phyloP scores from a whole-genome alignment of 306 rosid genomes.

The Dicorynia guianensis region DNA sequence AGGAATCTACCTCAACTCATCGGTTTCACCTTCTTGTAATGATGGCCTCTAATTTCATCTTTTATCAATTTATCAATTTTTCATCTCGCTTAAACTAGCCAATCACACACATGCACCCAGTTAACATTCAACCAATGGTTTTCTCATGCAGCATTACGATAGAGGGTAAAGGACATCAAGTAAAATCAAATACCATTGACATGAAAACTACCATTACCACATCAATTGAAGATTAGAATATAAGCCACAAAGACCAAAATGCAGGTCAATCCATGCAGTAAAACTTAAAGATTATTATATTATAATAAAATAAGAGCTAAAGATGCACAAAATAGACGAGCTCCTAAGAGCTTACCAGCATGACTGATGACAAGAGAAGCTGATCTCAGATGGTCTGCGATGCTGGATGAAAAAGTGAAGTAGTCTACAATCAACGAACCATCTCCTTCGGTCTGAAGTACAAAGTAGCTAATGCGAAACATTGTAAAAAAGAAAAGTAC shows the following conservation, averaged over 20 bases:
- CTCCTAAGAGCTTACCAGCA: conserved; percentile 58
- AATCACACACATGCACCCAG: conserved; percentile 20
- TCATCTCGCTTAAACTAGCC: conserved; percentile 9
- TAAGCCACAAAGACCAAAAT: conserved; percentile 28
- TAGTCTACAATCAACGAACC: conserved; percentile 66
- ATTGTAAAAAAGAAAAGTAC: conserved; percentile 13
- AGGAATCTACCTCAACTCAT: background rate
- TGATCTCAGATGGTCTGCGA: conserved; percentile 77
- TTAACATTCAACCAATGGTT: conserved; percentile 16
- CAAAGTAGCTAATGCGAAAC: background rate
- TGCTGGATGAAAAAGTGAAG: conserved; percentile 91
- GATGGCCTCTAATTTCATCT: background rate
- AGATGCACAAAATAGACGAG: conserved; percentile 17
- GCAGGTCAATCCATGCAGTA: background rate
- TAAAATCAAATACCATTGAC: conserved; percentile 26
- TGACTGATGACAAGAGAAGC: conserved; percentile 92
- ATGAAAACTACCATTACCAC: background rate
- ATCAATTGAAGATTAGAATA: conserved; percentile 18
- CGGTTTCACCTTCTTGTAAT: background rate
- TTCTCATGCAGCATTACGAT: conserved; percentile 10
- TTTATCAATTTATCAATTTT: background rate
- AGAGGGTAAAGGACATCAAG: conserved; percentile 18
- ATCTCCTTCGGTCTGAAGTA: conserved; percentile 68
- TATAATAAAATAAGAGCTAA: conserved; percentile 1
- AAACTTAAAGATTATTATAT: conserved; percentile 20